A percentile compares a stretch with the other conserved stretches of the same genome.
Evolutionary conservation across 257 asterid genomes (phyloP).

Genomic region (Agastache rugosa): DNA sequence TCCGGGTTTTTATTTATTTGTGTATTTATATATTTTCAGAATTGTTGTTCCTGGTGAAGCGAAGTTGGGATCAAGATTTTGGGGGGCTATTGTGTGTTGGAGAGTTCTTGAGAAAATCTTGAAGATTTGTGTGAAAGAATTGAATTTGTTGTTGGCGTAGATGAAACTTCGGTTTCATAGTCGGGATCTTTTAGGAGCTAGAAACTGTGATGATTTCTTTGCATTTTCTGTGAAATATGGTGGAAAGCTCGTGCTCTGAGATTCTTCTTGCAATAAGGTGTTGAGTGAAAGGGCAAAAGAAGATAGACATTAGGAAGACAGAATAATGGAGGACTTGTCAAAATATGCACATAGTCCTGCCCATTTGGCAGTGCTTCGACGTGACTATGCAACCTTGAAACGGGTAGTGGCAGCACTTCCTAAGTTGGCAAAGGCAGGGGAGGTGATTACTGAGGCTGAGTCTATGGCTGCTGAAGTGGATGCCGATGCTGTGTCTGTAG

Average conservation of each 20-base stretch:
- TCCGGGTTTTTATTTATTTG: slow-evolving; percentile 1
- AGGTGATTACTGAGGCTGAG: slow-evolving; percentile 78
- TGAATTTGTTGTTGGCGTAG: slow-evolving; percentile 22
- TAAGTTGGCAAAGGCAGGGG: slow-evolving; percentile 85
- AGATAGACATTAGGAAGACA: slow-evolving; percentile 32
- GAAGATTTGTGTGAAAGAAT: slow-evolving; percentile 32
- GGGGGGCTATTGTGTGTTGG: slow-evolving; percentile 32
- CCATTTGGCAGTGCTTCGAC: slow-evolving; percentile 79
- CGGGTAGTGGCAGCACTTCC: slow-evolving; percentile 76
- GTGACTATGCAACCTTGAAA: slow-evolving; percentile 69
- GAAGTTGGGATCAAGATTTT: slow-evolving; percentile 35
- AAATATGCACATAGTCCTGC: slow-evolving; percentile 85
- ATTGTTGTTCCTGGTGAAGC: slow-evolving; percentile 37
- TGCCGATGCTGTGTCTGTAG: slow-evolving; percentile 81
- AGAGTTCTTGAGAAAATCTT: slow-evolving; percentile 30
- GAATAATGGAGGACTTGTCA: slow-evolving; percentile 81
- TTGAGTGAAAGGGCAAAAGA: slow-evolving; percentile 35
- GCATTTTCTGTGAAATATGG: slow-evolving; percentile 35
- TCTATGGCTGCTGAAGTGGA: slow-evolving; percentile 84
- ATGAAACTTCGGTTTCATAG: slow-evolving; percentile 27
- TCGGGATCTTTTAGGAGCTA: slow-evolving; percentile 38
- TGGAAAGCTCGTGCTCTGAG: slow-evolving; percentile 30
- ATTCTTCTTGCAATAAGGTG: slow-evolving; percentile 28
- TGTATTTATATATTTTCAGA: slow-evolving; percentile 29
- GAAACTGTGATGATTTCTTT: slow-evolving; percentile 26